Percentiles rank a stretch among this genome's conserved stretches.
These are phyloP conservation scores for Botrytis cinerea DNA, from an alignment of 2,329 filamentous ascomycete species.

Conservation along the genomic window DNA sequence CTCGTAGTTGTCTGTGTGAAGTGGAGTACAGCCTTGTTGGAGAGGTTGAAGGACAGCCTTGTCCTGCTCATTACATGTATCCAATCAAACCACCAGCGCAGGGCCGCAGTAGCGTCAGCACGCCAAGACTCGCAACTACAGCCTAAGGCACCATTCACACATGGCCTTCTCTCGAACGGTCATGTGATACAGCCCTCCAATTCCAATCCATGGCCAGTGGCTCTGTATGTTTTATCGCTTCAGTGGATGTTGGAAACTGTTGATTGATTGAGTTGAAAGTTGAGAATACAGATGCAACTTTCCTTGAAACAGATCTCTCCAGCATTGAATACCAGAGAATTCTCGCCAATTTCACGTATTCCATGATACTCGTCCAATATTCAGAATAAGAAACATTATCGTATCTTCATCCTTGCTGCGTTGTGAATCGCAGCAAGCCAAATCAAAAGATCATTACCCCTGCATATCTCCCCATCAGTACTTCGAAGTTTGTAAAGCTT, in stretches of 20 bases:
- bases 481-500: constrained; percentile 23
- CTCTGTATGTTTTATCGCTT: not conserved
- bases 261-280: not conserved
- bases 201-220: not conserved
- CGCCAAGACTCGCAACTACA: fast-evolving
- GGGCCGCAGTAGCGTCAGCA: not conserved
- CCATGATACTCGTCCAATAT: constrained; percentile 5
- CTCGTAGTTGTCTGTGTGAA: not conserved
- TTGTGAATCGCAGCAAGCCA: not conserved
- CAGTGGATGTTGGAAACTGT: not conserved
- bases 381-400: not conserved
- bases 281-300: constrained; percentile 6
- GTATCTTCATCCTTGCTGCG: constrained; percentile 21
- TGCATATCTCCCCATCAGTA: constrained; percentile 23
- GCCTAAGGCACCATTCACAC: not conserved
- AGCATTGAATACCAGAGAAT: not conserved
- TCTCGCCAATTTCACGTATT: not conserved
- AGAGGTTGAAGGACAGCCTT: not conserved
- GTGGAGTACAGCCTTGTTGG: not conserved
- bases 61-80: not conserved
- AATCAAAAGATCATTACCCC: constrained; percentile 19
- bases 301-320: not conserved
- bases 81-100: not conserved
- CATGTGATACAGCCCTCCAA: not conserved
- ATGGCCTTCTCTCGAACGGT: not conserved